Base-by-base conservation (phyloP, 148 eudicot species). In the Pouteria glomerata region DNA sequence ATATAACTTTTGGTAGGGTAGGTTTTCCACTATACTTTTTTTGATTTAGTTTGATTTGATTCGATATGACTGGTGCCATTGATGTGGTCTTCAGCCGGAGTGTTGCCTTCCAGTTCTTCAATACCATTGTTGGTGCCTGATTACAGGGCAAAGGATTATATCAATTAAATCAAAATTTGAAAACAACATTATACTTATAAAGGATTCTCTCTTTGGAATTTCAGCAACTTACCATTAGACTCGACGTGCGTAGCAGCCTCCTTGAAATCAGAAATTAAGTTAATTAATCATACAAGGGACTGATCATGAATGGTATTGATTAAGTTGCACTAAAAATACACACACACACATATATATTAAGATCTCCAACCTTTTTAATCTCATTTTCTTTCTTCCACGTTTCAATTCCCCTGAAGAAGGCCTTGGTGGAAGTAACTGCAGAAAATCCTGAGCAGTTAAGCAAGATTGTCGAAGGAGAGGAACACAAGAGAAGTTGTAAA, bases 371-470 rank as follows among this genome's bases (percentile, higher is more conserved):
- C 87, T 80, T 85, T 56, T 84, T 86, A 70, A 82, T 71, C n/a
- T 86, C 75, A 16, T 90, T 82, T 82, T 88, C 93, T 71, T 82
- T 84, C 77, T 88, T 88, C 93, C 93, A 88, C 26, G 86, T 78
- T 18, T 89, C 90, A 27, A 89, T 78, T 44, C 93, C 90, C 81
- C 79, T 89, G 34, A 86, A 81, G 72, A 81, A 82, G 18, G 93
- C 83, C 83, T 82, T 89, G 0, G 83, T 82, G 15, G 93, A 81
- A 21, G 90, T 81, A 35, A 77, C 90, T 89, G 76, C 74, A 78
- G 52, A 66, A 73, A 62, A 68, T 33, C 35, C 19, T 8, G 2
- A 60, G 53, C 30, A 31, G 42, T 58, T 5, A 15, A 73, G 11
- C 4, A 39, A 70, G 0, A 29, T 7, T 23, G 3, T 2, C 41